Base-by-base conservation (phyloP, 2,329 filamentous ascomycete genomes). In the Emergomyces pasteurianus region DNA sequence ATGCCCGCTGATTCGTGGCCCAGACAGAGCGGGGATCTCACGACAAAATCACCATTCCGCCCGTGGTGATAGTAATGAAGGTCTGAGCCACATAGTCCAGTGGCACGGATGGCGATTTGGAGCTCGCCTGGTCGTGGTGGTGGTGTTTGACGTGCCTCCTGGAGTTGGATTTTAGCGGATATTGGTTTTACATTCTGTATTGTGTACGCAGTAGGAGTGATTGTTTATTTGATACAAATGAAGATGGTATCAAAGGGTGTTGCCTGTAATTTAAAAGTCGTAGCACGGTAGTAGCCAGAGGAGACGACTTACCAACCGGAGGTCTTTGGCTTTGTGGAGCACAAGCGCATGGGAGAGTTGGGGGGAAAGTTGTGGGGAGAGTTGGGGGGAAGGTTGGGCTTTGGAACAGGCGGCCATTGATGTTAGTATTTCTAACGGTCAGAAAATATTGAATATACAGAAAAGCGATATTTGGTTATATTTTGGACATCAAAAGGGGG, bases 61-160 rank as follows among this genome's bases (percentile, higher is more conserved):
- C 89, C 90, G 74, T 95, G 88, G 65, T 83, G 79, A 82, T 90
- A 95, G 84, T 95, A 96, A 80, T 96, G 86, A 5, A 86, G 80
- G 72, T 89, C 86, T 58, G 83, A 86, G 69, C 86, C 86, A 72
- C 86, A 89, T 69, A 89, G 83, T 34, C 86, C 86, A 4, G 86
- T 89, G 65, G 82, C 80, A 63, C 81, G 82, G 64, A 89, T 79
- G 64, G 81, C 79, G 64, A 89, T 74, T 74, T 88, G 82, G 59
- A 89, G 80, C 71, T 88, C 84, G 64, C 74, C 71, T 34, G 75
- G 70, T 47, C 70, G 68, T 16, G 82, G 83, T 16, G 76, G 66
- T 36, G 75, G 65, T 53, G 82, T 71, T 10, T 72, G 67, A 64
- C 82, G 79, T 56, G 74, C 72, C 78, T 85, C 83, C 83, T 85